A percentile compares a stretch with the other conserved stretches of the same genome.
These are phyloP conservation scores for Plasmodium chabaudi DNA, from an alignment of 169 alveolate genomes.

Conservation along the genomic window DNA sequence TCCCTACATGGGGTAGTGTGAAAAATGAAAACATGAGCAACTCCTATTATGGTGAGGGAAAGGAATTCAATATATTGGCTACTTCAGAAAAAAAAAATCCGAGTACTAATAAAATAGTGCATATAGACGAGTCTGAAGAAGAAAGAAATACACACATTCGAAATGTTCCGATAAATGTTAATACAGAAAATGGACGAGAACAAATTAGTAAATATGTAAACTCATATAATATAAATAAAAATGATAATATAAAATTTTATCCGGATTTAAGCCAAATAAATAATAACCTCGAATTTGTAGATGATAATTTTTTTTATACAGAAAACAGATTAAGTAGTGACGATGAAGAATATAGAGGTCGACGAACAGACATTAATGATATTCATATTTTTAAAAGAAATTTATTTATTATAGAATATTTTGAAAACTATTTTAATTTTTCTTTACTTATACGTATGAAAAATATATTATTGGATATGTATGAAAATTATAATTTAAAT, in stretches of 20 bases:
- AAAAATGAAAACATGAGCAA: background rate
- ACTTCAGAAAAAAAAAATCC: background rate
- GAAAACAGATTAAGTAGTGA: conserved; percentile 44
- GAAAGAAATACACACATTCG: background rate
- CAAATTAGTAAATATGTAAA: background rate
- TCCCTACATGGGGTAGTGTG: background rate
- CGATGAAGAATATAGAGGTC: conserved; percentile 41
- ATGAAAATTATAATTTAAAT: conserved; percentile 42
- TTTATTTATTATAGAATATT: conserved; percentile 42
- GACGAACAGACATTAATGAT: conserved; percentile 15
- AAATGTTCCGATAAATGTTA: background rate
- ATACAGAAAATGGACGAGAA: background rate
- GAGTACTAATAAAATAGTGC: too few relatives aligned
- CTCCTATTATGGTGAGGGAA: background rate
- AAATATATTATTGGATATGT: conserved; percentile 46
- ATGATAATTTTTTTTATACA: conserved; percentile 27
- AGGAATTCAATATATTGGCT: background rate
- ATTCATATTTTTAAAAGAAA: conserved; percentile 48
- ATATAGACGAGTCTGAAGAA: background rate
- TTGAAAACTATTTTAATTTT: conserved; percentile 24
- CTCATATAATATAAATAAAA: background rate
- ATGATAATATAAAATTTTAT: background rate
- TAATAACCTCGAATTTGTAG: background rate
- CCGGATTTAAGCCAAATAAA: background rate
- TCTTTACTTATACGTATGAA: conserved; percentile 37